Evolutionary conservation across 306 rosid species (phyloP), one percentile per base, ranked within the genome.

Genomic region (Acacia acuminata): DNA sequence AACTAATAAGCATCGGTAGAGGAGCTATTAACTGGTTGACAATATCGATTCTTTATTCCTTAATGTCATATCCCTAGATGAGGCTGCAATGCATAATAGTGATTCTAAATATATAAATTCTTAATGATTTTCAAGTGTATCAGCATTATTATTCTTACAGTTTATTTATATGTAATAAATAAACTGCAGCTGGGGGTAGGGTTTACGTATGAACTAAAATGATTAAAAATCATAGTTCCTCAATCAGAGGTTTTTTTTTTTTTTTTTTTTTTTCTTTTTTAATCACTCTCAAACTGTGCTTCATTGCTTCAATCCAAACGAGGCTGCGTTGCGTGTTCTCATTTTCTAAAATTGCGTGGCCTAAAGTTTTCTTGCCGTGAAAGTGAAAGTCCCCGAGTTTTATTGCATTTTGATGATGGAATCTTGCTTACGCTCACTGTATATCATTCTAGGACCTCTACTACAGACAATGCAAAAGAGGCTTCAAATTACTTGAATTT

Each of bases 11-110:
- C 82, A 40, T 67, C 25, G 20, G 78, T 13, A 42, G 70, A 50
- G 67, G 22, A 38, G 79, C 12, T 81, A 42, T 78, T 77, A 47
- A 74, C 43, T 55, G 22, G 70, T 53, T 60, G 67, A 76, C 53
- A 36, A 17, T 15, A 63, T 32, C 81, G 77, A 82, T 80, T 88
- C 79, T 82, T 84, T 77, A 82, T 80, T 85, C 81, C 66, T 65
- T 71, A 15, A 65, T n/a, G 64, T 50, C 47, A 24, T 73, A 64
- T 69, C 32, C 16, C 43, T 40, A 68, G 38, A 77, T 58, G 84
- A 64, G 2, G 71, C 70, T 64, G 84, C 44, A 76, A n/a, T 77
- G 70, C 63, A 47, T 48, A 69, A 40, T 22, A 38, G 56, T 67
- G 71, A 73, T 32, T 48, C 56, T 27, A 38, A 60, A 73, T 63